These are phyloP conservation scores for Colletotrichum gigasporum DNA, from an alignment of 2,329 filamentous ascomycete genomes.

Conservation along the genomic window DNA sequence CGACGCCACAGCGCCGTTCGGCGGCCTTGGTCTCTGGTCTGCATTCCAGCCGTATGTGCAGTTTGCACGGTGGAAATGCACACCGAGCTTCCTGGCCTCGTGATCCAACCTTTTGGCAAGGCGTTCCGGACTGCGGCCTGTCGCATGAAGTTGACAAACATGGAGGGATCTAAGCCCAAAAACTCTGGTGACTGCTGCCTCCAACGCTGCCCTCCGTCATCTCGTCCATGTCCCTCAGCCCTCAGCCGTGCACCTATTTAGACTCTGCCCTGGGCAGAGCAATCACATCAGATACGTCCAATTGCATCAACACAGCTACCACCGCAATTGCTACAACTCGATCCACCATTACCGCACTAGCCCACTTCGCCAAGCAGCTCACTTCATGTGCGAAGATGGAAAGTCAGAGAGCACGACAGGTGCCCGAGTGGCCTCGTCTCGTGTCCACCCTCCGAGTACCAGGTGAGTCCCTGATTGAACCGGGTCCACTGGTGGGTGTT, in stretches of 20 bases:
- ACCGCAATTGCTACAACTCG: neutral
- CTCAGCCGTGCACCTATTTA: neutral
- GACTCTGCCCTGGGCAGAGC: neutral
- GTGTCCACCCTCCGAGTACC: slow-evolving; percentile 20
- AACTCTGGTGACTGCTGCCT: neutral
- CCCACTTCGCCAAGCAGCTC: neutral
- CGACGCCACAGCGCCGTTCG: no score
- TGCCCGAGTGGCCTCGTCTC: slow-evolving; percentile 20
- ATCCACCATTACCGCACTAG: neutral
- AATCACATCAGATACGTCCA: neutral
- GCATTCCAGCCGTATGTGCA: neutral
- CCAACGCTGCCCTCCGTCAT: neutral
- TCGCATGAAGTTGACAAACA: neutral
- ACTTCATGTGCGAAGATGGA: slow-evolving; percentile 17
- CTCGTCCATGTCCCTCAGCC: neutral
- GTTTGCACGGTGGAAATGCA: neutral
- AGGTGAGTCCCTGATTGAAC: slow-evolving; percentile 8
- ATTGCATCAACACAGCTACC: neutral
- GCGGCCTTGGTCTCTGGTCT: no score
- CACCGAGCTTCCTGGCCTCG: neutral
- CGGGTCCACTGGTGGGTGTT: slow-evolving; percentile 4
- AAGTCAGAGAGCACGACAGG: slow-evolving; percentile 9
- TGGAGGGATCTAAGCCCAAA: neutral
- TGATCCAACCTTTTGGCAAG: neutral
- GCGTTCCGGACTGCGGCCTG: neutral